phyloP scores from a whole-genome alignment of 148 eudicot genomes.

The Amaranthus cruentus region DNA sequence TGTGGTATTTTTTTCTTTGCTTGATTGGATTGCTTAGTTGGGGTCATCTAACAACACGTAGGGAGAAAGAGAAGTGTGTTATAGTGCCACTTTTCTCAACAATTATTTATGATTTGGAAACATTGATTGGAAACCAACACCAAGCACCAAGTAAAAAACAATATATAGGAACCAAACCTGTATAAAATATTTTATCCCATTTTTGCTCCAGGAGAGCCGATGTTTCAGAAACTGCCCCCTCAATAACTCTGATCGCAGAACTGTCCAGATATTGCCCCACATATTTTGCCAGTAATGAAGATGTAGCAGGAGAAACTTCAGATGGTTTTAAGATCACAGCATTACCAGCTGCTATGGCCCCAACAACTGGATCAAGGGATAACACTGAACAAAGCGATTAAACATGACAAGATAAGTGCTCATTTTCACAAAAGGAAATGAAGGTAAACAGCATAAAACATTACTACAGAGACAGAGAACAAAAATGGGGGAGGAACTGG shows the following conservation, averaged over 20 bases:
- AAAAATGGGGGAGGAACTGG: too few species aligned
- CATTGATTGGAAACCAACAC: neutral
- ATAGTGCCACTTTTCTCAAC: too few species aligned
- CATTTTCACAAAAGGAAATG: neutral
- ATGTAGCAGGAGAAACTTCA: conserved; percentile 70
- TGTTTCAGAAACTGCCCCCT: conserved; percentile 61
- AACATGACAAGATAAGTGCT: neutral
- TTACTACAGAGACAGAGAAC: neutral
- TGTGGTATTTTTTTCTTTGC: too few species aligned
- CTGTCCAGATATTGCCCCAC: conserved; percentile 51
- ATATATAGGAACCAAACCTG: conserved; percentile 41
- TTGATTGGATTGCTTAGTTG: too few species aligned
- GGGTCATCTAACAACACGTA: too few species aligned
- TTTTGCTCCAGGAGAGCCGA: conserved; percentile 67
- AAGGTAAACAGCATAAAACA: neutral
- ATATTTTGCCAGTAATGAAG: conserved; percentile 53
- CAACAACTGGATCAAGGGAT: conserved; percentile 79
- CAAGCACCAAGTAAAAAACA: neutral
- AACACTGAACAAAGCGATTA: conserved; percentile 36
- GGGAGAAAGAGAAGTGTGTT: too few species aligned
- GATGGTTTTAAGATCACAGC: conserved; percentile 79
- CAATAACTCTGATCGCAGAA: conserved; percentile 59
- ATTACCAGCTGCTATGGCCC: conserved; percentile 88
- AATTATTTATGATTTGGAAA: too few species aligned
- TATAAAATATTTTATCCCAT: conserved; percentile 86